Evolutionary conservation across 2,329 filamentous ascomycete species (phyloP), one percentile per base, ranked within the genome.

Genomic region (Apiospora phragmitis): DNA sequence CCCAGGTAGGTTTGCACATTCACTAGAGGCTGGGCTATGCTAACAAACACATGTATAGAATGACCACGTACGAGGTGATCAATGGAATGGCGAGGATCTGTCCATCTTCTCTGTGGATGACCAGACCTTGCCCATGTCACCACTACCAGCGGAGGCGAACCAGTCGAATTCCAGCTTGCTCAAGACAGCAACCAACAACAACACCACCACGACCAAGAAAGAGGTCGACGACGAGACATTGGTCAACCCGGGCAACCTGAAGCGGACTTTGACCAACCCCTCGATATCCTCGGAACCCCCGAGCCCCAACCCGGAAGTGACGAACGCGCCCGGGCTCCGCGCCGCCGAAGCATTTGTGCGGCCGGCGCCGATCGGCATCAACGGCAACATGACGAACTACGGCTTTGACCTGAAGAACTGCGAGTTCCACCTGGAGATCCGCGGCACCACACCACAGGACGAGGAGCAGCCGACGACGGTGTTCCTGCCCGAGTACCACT

Each of bases 41-140:
- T 67, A 67, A 26, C 47, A 66, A 29, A 6, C 7, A 49, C 45
- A 12, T 35, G 8, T 43, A 65, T 74, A 93, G 87, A 99, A 98
- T 79, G 92, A 92, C 72, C 96, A 99, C 79, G 86, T 92, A 77
- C 92, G 93, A 83, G 96, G 96, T 69, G 96, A 99, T 77, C 90
- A 94, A 74, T 99, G 96, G 96, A 99, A 99, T 75, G 96, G 96
- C 65, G 96, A 99, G 81, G 96, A 99, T 79, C 83, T 99, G 43
- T 98, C 95, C 6, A 96, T 99, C 69, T 92, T 91, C 79, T 98
- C 94, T 0, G 76, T 89, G 6, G 95, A 99, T 78, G 97, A 99
- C 80, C 91, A 90, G 69, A 82, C 85, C 21, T 79, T 92, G 49
- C 86, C 88, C 1, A 77, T 85, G 49, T 89, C 88, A 2, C 79